A percentile compares a stretch with the other conserved stretches of the same genome.
phyloP scores from a whole-genome alignment of 2,329 filamentous ascomycete species.

The Colletotrichum horii region DNA sequence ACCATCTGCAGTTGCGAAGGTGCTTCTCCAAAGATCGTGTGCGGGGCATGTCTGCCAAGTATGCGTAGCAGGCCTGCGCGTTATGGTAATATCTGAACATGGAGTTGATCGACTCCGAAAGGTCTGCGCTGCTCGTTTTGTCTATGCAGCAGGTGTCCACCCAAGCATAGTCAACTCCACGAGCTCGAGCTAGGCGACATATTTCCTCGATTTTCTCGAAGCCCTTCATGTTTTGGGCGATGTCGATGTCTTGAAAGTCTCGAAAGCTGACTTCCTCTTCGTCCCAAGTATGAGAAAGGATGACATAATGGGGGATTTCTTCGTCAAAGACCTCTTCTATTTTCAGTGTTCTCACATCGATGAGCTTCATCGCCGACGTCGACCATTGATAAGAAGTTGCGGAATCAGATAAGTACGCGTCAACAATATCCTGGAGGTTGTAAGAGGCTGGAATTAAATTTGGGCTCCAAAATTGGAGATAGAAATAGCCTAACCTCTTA shows the following conservation, averaged over 20 bases:
- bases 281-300: conserved; percentile 33
- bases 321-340: not conserved
- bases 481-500: not conserved
- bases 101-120: conserved; percentile 26
- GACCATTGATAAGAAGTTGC: not conserved
- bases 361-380: not conserved
- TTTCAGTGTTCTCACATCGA: not conserved
- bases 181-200: conserved; percentile 6
- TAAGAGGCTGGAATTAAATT: not conserved
- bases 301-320: conserved; percentile 23
- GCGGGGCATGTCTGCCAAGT: conserved; percentile 23
- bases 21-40: not conserved
- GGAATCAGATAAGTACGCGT: not conserved
- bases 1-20: conserved; percentile 29
- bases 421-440: not conserved
- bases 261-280: conserved; percentile 27
- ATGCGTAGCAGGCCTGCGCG: conserved; percentile 24
- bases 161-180: conserved; percentile 24
- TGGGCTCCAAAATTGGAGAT: not conserved
- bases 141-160: conserved; percentile 31
- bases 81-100: conserved; percentile 24
- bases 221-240: not conserved
- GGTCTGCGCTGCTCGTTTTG: conserved; percentile 23
- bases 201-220: conserved; percentile 23
- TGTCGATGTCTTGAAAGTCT: not conserved